Percentiles rank a stretch among this genome's conserved stretches.
These are phyloP conservation scores for Aspergillus sergii DNA, from an alignment of 2,329 filamentous ascomycete species.

Conservation along the genomic window DNA sequence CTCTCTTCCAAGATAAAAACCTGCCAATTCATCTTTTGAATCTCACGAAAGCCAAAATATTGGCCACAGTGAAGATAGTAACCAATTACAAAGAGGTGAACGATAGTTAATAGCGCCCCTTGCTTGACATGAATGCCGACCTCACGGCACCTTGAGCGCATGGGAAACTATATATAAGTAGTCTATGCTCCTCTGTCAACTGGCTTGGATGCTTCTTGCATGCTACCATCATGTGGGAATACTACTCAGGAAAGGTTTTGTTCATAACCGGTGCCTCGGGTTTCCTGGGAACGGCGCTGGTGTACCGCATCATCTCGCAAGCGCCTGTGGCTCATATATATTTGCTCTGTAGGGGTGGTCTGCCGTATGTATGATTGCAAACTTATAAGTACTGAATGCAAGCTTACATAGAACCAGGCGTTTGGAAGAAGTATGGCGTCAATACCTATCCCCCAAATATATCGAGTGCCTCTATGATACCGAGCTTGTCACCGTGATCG, in stretches of 20 bases:
- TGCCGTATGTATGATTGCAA: conserved; percentile 7
- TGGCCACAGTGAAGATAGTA: background rate
- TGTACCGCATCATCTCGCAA: conserved; percentile 12
- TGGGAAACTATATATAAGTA: background rate
- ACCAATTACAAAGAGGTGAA: background rate
- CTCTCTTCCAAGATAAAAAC: background rate
- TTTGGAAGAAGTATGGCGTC: conserved; percentile 8
- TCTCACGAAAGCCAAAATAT: background rate
- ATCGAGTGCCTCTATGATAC: conserved; percentile 5
- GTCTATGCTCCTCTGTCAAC: background rate
- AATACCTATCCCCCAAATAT: conserved; percentile 8
- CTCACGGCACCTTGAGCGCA: background rate
- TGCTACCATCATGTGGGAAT: conserved; percentile 19
- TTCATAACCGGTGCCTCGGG: conserved; percentile 22
- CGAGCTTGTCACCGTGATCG: conserved; percentile 10
- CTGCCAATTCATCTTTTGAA: background rate
- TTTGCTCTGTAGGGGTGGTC: conserved; percentile 17
- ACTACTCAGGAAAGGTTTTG: conserved; percentile 13
- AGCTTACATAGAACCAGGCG: background rate
- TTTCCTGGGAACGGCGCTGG: conserved; percentile 20
- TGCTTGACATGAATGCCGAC: background rate
- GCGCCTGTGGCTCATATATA: conserved; percentile 12
- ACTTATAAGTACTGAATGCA: background rate
- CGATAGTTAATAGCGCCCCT: background rate
- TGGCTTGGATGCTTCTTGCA: background rate